phyloP scores from a whole-genome alignment of 2,329 filamentous ascomycete genomes.

The Xylaria sp. region DNA sequence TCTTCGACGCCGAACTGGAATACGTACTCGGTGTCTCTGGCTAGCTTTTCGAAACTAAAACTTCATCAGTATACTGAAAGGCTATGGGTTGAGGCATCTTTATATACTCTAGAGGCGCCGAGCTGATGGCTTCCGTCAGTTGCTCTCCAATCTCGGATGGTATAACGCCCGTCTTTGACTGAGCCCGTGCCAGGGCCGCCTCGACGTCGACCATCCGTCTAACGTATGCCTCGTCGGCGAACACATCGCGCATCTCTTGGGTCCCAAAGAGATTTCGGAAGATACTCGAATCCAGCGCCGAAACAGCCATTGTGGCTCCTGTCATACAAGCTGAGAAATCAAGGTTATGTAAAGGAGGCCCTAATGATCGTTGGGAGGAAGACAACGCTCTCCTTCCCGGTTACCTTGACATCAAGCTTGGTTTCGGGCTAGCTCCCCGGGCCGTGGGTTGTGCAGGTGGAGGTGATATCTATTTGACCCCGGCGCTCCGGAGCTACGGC shows the following conservation, averaged over 20 bases:
- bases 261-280: slow-evolving; percentile 56
- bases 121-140: slow-evolving; percentile 38
- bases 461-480: no score
- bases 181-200: slow-evolving; percentile 53
- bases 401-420: no score
- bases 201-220: slow-evolving; percentile 53
- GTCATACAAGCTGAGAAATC: no score
- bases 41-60: slow-evolving; percentile 37
- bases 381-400: no score
- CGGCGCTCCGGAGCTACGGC: no score
- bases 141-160: slow-evolving; percentile 41
- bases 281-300: slow-evolving; percentile 51
- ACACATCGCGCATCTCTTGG: slow-evolving; percentile 53
- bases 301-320: slow-evolving; percentile 25
- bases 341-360: no score
- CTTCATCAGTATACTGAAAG: neutral
- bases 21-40: slow-evolving; percentile 56
- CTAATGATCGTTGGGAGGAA: no score
- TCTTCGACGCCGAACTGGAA: no score
- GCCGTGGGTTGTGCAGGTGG: no score
- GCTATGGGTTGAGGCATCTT: no score
- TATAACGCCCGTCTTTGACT: slow-evolving; percentile 51
- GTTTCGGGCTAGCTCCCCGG: no score
- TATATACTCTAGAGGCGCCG: slow-evolving; percentile 23
- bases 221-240: slow-evolving; percentile 54